Percentiles rank a stretch among this genome's conserved stretches.
These are phyloP conservation scores for Mycena crocata DNA, from an alignment of 768 basidiomycete genomes.

Conservation along the genomic window DNA sequence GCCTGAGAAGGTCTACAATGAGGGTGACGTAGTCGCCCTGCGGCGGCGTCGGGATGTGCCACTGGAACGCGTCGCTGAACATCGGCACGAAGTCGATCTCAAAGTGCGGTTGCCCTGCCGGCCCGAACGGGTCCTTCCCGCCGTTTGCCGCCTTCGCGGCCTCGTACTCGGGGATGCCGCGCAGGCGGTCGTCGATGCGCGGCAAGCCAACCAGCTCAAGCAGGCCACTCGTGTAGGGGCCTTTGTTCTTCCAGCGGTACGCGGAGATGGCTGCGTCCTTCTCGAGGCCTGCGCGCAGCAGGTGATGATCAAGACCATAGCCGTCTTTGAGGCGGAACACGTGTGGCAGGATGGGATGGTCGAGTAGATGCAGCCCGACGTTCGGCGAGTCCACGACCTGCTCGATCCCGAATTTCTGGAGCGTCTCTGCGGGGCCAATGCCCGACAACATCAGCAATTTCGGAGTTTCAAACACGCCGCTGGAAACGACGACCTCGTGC, in stretches of 20 bases:
- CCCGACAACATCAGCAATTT: slow-evolving; percentile 26
- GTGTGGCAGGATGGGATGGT: slow-evolving; percentile 28
- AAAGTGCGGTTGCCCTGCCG: slow-evolving; percentile 27
- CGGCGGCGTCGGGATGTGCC: slow-evolving; percentile 29
- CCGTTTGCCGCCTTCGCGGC: slow-evolving; percentile 24
- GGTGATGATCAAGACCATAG: slow-evolving; percentile 30
- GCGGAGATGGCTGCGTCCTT: slow-evolving; percentile 27
- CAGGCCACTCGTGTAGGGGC: slow-evolving; percentile 27
- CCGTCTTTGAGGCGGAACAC: slow-evolving; percentile 28
- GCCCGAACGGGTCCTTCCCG: slow-evolving; percentile 28
- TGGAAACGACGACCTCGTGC: slow-evolving; percentile 24
- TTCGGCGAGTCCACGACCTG: slow-evolving; percentile 25
- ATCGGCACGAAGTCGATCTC: slow-evolving; percentile 30
- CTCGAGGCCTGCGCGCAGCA: slow-evolving; percentile 28
- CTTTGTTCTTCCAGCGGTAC: slow-evolving; percentile 29
- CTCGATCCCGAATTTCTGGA: slow-evolving; percentile 18
- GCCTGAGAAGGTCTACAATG: slow-evolving; percentile 26
- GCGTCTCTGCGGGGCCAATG: slow-evolving; percentile 28
- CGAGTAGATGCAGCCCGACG: slow-evolving; percentile 24
- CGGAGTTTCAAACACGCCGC: slow-evolving; percentile 30
- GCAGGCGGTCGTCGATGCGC: slow-evolving; percentile 28
- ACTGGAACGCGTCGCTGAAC: slow-evolving; percentile 32
- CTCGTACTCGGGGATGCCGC: slow-evolving; percentile 27
- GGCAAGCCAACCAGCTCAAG: slow-evolving; percentile 28
- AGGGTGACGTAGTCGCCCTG: slow-evolving; percentile 21